Conservation (phyloP, 352 stramenopile genomes). For the Blastocystis sp. region DNA sequence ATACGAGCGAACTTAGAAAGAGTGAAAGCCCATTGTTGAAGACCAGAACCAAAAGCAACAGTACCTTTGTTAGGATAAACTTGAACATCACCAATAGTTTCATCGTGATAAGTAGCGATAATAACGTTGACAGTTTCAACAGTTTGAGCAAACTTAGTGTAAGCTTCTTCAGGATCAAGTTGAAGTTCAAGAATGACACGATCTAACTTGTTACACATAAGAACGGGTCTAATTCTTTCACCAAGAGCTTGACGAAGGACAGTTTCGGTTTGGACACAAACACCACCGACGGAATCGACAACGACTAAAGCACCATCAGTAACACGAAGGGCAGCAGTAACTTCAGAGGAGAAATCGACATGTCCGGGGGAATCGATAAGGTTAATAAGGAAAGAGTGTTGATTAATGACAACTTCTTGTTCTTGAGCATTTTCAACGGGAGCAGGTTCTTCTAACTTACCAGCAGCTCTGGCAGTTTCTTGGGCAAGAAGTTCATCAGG, state of each 20-base stretch:
- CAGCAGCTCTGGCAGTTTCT: conserved; percentile 41
- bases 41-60: conserved; percentile 90
- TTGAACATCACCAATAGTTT: conserved; percentile 75
- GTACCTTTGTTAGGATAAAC: conserved; percentile 92
- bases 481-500: conserved; percentile 43
- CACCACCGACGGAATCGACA: conserved; percentile 94
- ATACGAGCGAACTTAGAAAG: conserved; percentile 93
- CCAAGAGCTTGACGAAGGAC: conserved; percentile 88
- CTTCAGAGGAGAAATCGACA: conserved; percentile 98
- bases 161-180: conserved; percentile 90
- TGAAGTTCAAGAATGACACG: conserved; percentile 89
- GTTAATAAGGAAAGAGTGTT: conserved; percentile 98
- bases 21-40: conserved; percentile 99
- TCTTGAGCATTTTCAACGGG: conserved; percentile 6
- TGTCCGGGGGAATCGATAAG: conserved; percentile 98
- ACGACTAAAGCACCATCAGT: conserved; percentile 96
- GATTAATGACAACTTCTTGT: conserved; percentile 65
- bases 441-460: conserved; percentile 34
- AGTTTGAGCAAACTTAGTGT: conserved; percentile 86
- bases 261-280: conserved; percentile 97
- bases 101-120: conserved; percentile 86
- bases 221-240: conserved; percentile 85
- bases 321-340: conserved; percentile 91
- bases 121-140: conserved; percentile 99
- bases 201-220: conserved; percentile 99